Evolutionary conservation across 352 stramenopile genomes (phyloP).

Genomic region (Globisporangium echinulatum): DNA sequence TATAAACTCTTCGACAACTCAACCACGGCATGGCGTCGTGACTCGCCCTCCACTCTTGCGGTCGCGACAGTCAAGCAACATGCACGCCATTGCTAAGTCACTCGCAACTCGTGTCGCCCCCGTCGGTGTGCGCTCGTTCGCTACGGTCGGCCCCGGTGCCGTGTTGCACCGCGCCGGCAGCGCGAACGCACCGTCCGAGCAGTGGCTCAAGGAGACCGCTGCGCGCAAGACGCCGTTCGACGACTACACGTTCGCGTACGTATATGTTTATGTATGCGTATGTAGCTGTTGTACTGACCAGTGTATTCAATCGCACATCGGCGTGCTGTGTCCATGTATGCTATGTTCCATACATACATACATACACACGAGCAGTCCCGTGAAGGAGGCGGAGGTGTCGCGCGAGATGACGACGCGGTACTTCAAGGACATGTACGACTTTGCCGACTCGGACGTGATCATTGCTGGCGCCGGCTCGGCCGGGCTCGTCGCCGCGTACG

Average conservation of each 20-base stretch:
- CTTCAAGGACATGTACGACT: conserved; percentile 75
- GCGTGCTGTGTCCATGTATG: conserved; percentile 7
- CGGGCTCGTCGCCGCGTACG: conserved; percentile 49
- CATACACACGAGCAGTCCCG: conserved; percentile 20
- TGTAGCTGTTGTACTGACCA: background rate
- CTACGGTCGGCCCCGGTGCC: conserved; percentile 41
- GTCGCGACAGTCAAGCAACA: conserved; percentile 8
- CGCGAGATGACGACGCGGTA: conserved; percentile 67
- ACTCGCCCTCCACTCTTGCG: background rate
- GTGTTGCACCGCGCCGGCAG: conserved; percentile 36
- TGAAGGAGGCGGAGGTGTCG: conserved; percentile 59
- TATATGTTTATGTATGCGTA: background rate
- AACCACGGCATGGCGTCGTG: too few relatives aligned
- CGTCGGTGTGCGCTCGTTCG: conserved; percentile 23
- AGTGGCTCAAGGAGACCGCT: conserved; percentile 39
- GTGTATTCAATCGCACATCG: background rate
- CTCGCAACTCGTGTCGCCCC: conserved; percentile 17
- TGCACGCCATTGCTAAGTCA: conserved; percentile 35
- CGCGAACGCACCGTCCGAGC: conserved; percentile 32
- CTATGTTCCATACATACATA: background rate
- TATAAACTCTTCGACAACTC: conserved; percentile 3
- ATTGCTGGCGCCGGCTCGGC: conserved; percentile 56
- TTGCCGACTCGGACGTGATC: conserved; percentile 60
- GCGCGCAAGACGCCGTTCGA: conserved; percentile 47
- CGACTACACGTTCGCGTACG: conserved; percentile 53